phyloP scores from a whole-genome alignment of 257 asterid genomes.

The Solanum chilense region DNA sequence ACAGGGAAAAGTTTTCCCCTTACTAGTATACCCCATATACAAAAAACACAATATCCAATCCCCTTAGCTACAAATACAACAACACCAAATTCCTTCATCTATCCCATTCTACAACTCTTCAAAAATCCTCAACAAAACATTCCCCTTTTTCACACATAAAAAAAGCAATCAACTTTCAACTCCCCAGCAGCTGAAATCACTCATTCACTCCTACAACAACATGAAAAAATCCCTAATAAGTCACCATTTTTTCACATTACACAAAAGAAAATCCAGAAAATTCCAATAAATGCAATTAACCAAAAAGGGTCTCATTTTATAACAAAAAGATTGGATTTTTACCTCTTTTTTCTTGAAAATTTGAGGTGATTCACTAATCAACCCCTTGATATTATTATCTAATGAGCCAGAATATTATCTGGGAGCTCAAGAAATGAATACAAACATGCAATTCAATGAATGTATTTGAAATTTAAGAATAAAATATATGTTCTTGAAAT shows the following conservation, averaged over 20 bases:
- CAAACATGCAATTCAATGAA: constrained; percentile 32
- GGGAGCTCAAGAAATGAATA: neutral
- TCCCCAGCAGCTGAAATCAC: neutral
- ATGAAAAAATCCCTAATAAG: neutral
- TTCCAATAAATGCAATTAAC: neutral
- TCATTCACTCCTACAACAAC: neutral
- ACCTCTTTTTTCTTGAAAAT: neutral
- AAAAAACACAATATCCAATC: constrained; percentile 4
- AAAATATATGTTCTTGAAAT: neutral
- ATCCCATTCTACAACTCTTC: constrained; percentile 18
- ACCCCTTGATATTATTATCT: neutral
- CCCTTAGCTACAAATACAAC: constrained; percentile 13
- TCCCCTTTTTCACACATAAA: neutral
- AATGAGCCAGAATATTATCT: neutral
- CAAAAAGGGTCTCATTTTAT: neutral
- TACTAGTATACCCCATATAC: constrained; percentile 39
- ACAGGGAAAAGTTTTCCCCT: constrained; percentile 12
- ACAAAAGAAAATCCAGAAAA: neutral
- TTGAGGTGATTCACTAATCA: neutral
- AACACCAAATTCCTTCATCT: constrained; percentile 18
- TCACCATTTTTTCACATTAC: neutral
- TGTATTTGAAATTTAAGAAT: neutral
- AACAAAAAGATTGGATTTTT: neutral
- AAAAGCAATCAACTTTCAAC: neutral
- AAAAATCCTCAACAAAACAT: neutral